Conservation (phyloP, 148 eudicot species). For the Cornus suecica region DNA sequence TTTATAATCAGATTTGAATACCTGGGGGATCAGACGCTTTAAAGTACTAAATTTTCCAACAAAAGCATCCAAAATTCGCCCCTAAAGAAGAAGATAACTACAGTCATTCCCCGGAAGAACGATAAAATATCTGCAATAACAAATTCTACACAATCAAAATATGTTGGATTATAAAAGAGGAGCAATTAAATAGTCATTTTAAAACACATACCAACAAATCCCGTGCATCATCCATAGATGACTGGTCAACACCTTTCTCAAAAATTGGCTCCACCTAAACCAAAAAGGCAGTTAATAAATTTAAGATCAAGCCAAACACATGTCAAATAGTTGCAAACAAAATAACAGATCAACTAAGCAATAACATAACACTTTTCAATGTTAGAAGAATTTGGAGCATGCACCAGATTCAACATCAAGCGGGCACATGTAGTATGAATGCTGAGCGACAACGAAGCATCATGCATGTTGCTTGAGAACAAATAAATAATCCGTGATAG, state of each 20-base stretch:
- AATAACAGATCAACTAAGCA: slow-evolving; percentile 4
- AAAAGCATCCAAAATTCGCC: slow-evolving; percentile 95
- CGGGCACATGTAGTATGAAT: slow-evolving; percentile 99
- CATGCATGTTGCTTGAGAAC: slow-evolving; percentile 99
- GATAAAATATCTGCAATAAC: slow-evolving; percentile 1
- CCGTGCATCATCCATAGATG: slow-evolving; percentile 95
- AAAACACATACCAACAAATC: slow-evolving; percentile 59
- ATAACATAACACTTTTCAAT: neutral
- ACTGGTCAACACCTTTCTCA: slow-evolving; percentile 88
- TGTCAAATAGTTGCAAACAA: neutral
- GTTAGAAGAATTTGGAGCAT: slow-evolving; percentile 15
- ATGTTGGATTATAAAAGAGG: slow-evolving; percentile 1
- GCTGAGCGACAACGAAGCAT: slow-evolving; percentile 86
- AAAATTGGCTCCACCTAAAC: slow-evolving; percentile 94
- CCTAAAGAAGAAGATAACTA: slow-evolving; percentile 34
- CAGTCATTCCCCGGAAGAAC: slow-evolving; percentile 14
- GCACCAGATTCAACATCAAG: slow-evolving; percentile 92
- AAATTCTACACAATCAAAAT: neutral
- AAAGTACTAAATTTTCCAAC: slow-evolving; percentile 94
- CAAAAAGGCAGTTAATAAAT: neutral
- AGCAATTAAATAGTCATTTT: neutral
- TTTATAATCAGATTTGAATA: slow-evolving; percentile 16
- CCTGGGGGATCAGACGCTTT: slow-evolving; percentile 93
- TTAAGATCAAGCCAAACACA: neutral
- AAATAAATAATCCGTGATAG: slow-evolving; percentile 88